Percentiles rank a stretch among this genome's conserved stretches.
phyloP scores from a whole-genome alignment of 176 grass and related monocot genomes.

The Cymbopogon citratus region DNA sequence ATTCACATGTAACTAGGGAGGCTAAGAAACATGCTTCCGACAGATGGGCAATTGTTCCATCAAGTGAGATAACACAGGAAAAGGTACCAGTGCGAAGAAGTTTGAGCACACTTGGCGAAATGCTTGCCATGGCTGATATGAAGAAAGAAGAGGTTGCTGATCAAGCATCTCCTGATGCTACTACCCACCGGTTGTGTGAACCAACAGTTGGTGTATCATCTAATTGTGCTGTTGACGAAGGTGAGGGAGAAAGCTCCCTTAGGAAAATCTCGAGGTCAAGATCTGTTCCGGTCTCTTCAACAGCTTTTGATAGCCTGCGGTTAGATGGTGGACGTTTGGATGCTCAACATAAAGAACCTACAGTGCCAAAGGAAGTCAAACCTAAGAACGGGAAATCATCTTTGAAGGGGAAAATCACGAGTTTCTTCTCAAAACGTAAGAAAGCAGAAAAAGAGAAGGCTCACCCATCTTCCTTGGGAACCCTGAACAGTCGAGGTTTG shows the following conservation, averaged over 20 bases:
- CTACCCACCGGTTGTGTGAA: conserved; percentile 31
- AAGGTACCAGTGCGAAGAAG: conserved; percentile 56
- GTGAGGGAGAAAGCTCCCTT: conserved; percentile 25
- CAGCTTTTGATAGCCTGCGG: conserved; percentile 53
- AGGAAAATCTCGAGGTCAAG: conserved; percentile 73
- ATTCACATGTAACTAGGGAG: conserved; percentile 79
- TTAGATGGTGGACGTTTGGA: conserved; percentile 44
- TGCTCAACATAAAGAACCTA: conserved; percentile 34
- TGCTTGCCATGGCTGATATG: conserved; percentile 77
- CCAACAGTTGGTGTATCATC: conserved; percentile 38
- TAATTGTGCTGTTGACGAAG: conserved; percentile 22
- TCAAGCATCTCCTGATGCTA: conserved; percentile 1
- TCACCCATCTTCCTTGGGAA: conserved; percentile 30
- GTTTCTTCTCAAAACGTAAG: conserved; percentile 70
- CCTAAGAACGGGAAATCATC: conserved; percentile 64
- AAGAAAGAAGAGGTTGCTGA: conserved; percentile 57
- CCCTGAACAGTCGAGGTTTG: not conserved
- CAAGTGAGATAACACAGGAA: conserved; percentile 44
- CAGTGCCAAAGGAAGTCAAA: conserved; percentile 29
- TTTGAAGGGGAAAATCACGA: conserved; percentile 80
- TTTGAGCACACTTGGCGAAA: conserved; percentile 90
- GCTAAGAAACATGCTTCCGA: conserved; percentile 79
- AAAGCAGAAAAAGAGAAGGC: conserved; percentile 57
- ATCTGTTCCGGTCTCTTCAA: conserved; percentile 75
- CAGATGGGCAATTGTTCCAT: conserved; percentile 64